Conservation (phyloP, 148 eudicot species). For the Dianthus caryophyllus region DNA sequence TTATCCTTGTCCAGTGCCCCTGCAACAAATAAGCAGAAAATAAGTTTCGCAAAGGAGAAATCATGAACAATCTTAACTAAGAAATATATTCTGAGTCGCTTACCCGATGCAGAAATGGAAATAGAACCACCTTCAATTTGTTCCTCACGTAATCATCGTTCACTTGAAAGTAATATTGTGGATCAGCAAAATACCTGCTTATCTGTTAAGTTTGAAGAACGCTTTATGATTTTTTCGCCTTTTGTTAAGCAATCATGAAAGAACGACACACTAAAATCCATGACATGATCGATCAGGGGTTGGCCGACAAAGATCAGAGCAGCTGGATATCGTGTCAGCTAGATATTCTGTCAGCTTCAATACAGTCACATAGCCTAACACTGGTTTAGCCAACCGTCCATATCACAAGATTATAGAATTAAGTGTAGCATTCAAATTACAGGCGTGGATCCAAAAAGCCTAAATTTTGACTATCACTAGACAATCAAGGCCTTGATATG, state of each 20-base stretch:
- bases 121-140: conserved; percentile 85
- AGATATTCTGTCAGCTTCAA: too few relatives aligned
- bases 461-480: not conserved
- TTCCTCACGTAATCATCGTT: conserved; percentile 94
- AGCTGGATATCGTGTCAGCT: not conserved
- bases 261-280: not conserved
- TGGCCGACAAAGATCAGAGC: not conserved
- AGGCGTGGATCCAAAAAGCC: not conserved
- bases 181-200: conserved; percentile 84
- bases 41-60: not conserved
- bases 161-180: conserved; percentile 97
- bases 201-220: conserved; percentile 40
- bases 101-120: conserved; percentile 96
- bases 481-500: too few relatives aligned
- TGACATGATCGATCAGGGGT: not conserved
- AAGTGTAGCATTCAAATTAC: not conserved
- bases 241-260: not conserved
- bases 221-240: not conserved
- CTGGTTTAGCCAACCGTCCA: too few relatives aligned
- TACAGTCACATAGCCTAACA: too few relatives aligned
- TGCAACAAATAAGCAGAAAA: conserved; percentile 8
- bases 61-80: not conserved
- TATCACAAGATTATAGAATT: too few relatives aligned
- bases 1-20: conserved; percentile 98
- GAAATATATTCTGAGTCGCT: conserved; percentile 21